A percentile compares a stretch with the other conserved stretches of the same genome.
phyloP scores from a whole-genome alignment of 805 yeast genomes.

The Ogataea wickerhamii region DNA sequence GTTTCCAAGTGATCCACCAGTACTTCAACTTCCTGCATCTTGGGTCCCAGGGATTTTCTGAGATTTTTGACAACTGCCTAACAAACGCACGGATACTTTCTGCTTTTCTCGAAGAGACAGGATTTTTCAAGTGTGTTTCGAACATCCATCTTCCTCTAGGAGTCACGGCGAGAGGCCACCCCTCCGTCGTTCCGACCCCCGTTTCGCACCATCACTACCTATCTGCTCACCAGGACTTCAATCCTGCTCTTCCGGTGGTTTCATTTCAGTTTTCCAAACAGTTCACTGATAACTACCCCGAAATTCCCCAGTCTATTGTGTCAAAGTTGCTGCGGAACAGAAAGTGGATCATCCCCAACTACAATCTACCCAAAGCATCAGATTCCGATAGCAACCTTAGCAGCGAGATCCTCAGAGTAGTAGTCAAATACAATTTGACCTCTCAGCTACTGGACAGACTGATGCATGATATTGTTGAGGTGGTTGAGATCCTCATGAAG shows the following conservation, averaged over 20 bases:
- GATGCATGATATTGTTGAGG: conserved; percentile 55
- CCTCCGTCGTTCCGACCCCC: conserved; percentile 20
- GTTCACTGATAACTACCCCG: conserved; percentile 61
- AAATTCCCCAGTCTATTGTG: conserved; percentile 74
- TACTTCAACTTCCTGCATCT: conserved; percentile 72
- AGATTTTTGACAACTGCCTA: conserved; percentile 58
- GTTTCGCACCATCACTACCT: conserved; percentile 7
- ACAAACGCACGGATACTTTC: conserved; percentile 71
- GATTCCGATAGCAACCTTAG: conserved; percentile 38
- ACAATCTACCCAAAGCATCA: conserved; percentile 59
- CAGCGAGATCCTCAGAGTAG: conserved; percentile 78
- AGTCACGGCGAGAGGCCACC: conserved; percentile 26
- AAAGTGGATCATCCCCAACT: conserved; percentile 89
- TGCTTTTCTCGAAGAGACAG: conserved; percentile 58
- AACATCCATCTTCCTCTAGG: conserved; percentile 66
- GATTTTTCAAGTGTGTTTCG: conserved; percentile 68
- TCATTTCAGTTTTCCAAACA: conserved; percentile 70
- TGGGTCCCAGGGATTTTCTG: conserved; percentile 70
- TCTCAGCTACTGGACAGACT: conserved; percentile 58
- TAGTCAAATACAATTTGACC: conserved; percentile 68
- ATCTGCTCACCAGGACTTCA: conserved; percentile 43
- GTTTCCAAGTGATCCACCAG: conserved; percentile 85
- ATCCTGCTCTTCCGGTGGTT: conserved; percentile 85
- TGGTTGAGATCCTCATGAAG: conserved; percentile 49
- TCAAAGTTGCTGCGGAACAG: conserved; percentile 70